Percentiles rank a stretch among this genome's conserved stretches.
phyloP scores from a whole-genome alignment of 257 asterid species.

The Eucommia ulmoides region DNA sequence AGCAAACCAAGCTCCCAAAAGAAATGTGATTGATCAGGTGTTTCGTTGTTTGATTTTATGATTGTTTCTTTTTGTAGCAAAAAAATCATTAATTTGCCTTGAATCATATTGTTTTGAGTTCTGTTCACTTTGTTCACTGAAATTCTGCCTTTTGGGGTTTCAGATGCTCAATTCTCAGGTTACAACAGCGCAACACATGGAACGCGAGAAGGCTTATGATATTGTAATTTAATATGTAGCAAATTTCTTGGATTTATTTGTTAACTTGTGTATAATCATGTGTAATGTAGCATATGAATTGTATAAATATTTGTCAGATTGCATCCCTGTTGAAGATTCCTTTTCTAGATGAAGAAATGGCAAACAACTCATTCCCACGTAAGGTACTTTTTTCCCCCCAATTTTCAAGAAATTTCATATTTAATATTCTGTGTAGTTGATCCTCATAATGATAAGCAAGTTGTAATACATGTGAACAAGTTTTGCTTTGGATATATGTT shows the following conservation, averaged over 20 bases:
- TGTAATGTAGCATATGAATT: too few species aligned
- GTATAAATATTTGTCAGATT: constrained; percentile 33
- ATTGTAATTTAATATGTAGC: constrained; percentile 38
- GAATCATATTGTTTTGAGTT: too few species aligned
- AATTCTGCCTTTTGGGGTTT: constrained; percentile 9
- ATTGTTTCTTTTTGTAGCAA: too few species aligned
- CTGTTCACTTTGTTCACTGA: neutral
- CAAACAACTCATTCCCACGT: constrained; percentile 48
- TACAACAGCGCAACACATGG: constrained; percentile 83
- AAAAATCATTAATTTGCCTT: too few species aligned
- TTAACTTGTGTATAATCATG: too few species aligned
- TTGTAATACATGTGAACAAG: too few species aligned
- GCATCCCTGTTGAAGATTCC: constrained; percentile 89
- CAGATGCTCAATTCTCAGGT: constrained; percentile 93
- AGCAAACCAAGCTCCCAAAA: constrained; percentile 59
- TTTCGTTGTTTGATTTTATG: neutral
- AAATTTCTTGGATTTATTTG: neutral
- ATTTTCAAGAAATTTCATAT: too few species aligned
- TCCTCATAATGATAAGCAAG: too few species aligned
- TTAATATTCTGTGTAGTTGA: too few species aligned
- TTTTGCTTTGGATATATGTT: too few species aligned
- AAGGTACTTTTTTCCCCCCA: too few species aligned
- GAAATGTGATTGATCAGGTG: constrained; percentile 83
- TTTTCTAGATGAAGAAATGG: constrained; percentile 67
- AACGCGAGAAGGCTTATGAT: constrained; percentile 95